phyloP scores from a whole-genome alignment of 2,329 filamentous ascomycete species.

The Chaetothyriales sp. region DNA sequence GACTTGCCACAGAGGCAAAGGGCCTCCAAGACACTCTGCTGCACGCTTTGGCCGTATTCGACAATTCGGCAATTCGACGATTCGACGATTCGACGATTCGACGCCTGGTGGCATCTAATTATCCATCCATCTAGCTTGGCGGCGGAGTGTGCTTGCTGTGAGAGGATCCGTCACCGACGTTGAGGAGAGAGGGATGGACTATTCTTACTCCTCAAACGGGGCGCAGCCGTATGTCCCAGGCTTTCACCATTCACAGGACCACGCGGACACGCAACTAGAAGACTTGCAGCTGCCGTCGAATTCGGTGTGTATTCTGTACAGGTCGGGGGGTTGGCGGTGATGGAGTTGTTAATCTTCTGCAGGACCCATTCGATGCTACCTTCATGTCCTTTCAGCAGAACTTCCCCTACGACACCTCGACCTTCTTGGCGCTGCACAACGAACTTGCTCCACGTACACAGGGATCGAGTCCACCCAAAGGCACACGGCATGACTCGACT shows the following conservation, averaged over 20 bases:
- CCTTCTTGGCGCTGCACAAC: slow-evolving; percentile 21
- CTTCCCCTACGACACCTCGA: slow-evolving; percentile 24
- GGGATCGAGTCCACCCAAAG: slow-evolving; percentile 14
- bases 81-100: too few relatives aligned
- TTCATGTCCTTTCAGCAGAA: slow-evolving; percentile 27
- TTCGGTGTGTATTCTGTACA: slow-evolving; percentile 11
- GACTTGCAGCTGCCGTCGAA: slow-evolving; percentile 24
- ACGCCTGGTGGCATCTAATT: not conserved
- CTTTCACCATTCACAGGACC: slow-evolving; percentile 31
- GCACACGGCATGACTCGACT: slow-evolving; percentile 24
- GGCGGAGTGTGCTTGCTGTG: not conserved
- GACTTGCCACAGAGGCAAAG: not conserved
- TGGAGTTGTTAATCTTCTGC: slow-evolving; percentile 9
- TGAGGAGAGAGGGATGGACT: slow-evolving; percentile 36
- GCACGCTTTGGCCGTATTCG: too few relatives aligned
- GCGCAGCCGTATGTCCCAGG: slow-evolving; percentile 25
- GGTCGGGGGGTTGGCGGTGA: not conserved
- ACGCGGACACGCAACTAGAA: slow-evolving; percentile 3
- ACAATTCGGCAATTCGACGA: too few relatives aligned
- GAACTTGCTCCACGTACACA: not conserved
- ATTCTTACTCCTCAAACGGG: slow-evolving; percentile 38
- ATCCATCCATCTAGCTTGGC: not conserved
- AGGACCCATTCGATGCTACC: slow-evolving; percentile 24
- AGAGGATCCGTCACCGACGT: not conserved
- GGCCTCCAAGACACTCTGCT: not conserved